Evolutionary conservation across 164 flowering plant genomes (phyloP).

Genomic region (Euptelea pleiosperma): DNA sequence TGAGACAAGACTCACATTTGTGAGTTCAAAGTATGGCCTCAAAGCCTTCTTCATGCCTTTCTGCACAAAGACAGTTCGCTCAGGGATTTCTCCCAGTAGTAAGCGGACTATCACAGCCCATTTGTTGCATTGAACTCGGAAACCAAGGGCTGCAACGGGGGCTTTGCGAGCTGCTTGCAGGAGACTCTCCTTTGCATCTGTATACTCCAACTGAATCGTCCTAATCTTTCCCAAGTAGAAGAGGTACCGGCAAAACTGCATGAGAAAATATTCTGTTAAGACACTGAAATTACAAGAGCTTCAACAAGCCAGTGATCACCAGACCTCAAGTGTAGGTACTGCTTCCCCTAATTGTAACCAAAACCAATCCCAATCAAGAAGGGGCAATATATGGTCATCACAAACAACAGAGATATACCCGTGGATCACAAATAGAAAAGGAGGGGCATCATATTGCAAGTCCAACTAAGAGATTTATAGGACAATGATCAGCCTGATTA

Average conservation of each 20-base stretch:
- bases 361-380: too few species aligned
- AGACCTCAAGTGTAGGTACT: too few species aligned
- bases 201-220: constrained; percentile 73
- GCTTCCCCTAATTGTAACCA: too few species aligned
- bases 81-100: constrained; percentile 91
- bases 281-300: background rate
- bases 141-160: constrained; percentile 65
- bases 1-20: constrained; percentile 67
- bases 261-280: constrained; percentile 7
- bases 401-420: too few species aligned
- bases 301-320: background rate
- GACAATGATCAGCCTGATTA: too few species aligned
- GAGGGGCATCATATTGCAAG: too few species aligned
- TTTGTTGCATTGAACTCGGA: constrained; percentile 78
- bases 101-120: constrained; percentile 90
- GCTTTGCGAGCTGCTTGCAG: constrained; percentile 79
- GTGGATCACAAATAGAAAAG: too few species aligned
- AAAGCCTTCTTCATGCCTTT: constrained; percentile 91
- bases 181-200: constrained; percentile 74
- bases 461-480: too few species aligned
- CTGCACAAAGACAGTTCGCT: constrained; percentile 94
- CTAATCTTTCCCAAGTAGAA: constrained; percentile 74
- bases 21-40: constrained; percentile 95
- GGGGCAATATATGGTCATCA: too few species aligned
- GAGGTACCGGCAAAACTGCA: constrained; percentile 85